Conservation (phyloP, 768 basidiomycete species). For the Leccinum fibrillosum region DNA sequence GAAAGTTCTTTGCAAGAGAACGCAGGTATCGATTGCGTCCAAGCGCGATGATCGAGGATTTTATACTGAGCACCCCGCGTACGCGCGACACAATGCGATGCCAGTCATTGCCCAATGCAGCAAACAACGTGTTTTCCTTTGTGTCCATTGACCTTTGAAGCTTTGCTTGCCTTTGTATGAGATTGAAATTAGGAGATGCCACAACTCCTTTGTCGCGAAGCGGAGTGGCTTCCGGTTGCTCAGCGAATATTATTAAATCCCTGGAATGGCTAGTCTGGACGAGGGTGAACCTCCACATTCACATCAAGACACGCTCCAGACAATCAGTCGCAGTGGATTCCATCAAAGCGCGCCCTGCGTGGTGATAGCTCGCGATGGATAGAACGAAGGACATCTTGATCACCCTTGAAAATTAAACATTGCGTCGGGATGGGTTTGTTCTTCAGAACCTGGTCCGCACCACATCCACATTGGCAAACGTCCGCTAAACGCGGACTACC, state of each 20-base stretch:
- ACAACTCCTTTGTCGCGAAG: slow-evolving; percentile 6
- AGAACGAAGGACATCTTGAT: background rate
- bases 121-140: slow-evolving; percentile 5
- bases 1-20: background rate
- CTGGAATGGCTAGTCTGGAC: background rate
- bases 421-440: background rate
- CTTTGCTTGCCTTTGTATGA: slow-evolving; percentile 15
- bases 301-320: background rate
- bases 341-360: background rate
- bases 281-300: background rate
- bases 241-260: background rate
- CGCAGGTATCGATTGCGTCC: background rate
- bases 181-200: background rate
- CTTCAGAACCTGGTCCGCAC: background rate
- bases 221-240: background rate
- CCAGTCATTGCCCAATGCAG: background rate
- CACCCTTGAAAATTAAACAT: background rate
- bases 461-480: background rate
- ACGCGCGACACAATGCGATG: background rate
- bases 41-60: background rate
- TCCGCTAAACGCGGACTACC: background rate
- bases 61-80: slow-evolving; percentile 10
- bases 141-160: slow-evolving; percentile 2
- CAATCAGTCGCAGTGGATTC: background rate
- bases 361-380: background rate